Conservation (phyloP, 768 basidiomycete species). For the Phlebiopsis gigantea region DNA sequence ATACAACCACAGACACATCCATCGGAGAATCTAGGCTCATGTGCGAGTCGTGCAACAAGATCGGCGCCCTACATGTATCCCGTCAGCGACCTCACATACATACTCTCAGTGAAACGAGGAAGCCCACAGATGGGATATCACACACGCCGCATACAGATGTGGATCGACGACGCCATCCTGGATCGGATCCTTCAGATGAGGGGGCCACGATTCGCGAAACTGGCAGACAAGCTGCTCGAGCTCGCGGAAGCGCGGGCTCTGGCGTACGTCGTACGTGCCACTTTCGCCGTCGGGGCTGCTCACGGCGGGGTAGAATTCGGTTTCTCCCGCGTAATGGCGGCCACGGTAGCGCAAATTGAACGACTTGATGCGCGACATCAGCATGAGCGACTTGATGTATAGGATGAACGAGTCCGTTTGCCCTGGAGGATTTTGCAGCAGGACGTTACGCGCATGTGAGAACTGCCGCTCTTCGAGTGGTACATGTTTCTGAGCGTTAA, state of each 20-base stretch:
- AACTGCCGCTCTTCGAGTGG: constrained; percentile 49
- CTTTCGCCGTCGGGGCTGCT: constrained; percentile 5
- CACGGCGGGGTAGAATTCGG: constrained; percentile 33
- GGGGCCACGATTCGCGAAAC: constrained; percentile 54
- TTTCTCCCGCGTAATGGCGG: constrained; percentile 58
- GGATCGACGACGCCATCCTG: constrained; percentile 48
- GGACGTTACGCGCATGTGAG: constrained; percentile 56
- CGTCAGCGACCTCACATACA: too few relatives aligned
- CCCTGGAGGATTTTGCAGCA: constrained; percentile 55
- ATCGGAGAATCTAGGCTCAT: constrained; percentile 52
- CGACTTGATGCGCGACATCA: constrained; percentile 55
- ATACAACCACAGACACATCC: constrained; percentile 64
- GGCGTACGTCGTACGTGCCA: constrained; percentile 46
- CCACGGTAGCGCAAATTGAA: constrained; percentile 67
- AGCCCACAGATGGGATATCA: constrained; percentile 13
- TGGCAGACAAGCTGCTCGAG: constrained; percentile 51
- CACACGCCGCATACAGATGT: constrained; percentile 40
- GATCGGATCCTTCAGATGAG: constrained; percentile 52
- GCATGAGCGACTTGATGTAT: constrained; percentile 63
- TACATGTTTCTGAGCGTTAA: neutral
- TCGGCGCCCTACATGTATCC: constrained; percentile 43
- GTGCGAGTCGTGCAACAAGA: constrained; percentile 74
- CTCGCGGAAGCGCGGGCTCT: constrained; percentile 58
- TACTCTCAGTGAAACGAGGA: neutral
- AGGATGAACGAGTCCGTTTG: constrained; percentile 68